Evolutionary conservation across 2,329 filamentous ascomycete genomes (phyloP).

Genomic region (Cercospora sp.): DNA sequence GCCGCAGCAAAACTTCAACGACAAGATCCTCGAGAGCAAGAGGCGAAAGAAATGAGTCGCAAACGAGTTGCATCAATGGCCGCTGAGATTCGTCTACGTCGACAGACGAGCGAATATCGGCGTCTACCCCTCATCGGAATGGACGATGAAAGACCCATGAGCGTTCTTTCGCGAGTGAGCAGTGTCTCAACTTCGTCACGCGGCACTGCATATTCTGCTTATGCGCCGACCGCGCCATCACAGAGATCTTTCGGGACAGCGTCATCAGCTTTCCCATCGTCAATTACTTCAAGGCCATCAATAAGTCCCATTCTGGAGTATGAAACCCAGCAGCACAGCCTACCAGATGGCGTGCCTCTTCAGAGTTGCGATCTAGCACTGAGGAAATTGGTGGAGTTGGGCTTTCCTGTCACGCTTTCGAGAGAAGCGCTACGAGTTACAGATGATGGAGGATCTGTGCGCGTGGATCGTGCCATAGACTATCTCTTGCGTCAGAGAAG

Average conservation of each 20-base stretch:
- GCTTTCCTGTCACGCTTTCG: conserved; percentile 57
- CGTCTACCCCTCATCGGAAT: conserved; percentile 43
- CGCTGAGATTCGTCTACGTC: conserved; percentile 44
- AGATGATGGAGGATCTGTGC: conserved; percentile 59
- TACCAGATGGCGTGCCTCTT: not conserved
- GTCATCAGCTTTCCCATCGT: not conserved
- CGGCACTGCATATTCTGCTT: not conserved
- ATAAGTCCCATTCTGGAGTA: conserved; percentile 36
- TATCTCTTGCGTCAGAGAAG: conserved; percentile 48
- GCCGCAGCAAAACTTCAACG: conserved; percentile 32
- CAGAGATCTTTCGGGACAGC: not conserved
- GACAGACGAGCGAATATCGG: conserved; percentile 40
- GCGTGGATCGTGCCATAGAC: conserved; percentile 59
- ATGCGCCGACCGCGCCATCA: not conserved
- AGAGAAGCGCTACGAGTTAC: conserved; percentile 59
- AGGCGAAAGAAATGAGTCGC: conserved; percentile 43
- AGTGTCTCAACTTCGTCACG: conserved; percentile 15
- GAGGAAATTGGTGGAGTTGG: conserved; percentile 59
- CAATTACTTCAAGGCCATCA: conserved; percentile 15
- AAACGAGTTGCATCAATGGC: conserved; percentile 46
- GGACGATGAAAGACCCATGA: conserved; percentile 41
- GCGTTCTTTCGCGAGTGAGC: conserved; percentile 30
- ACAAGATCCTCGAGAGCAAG: conserved; percentile 40
- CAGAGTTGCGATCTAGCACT: conserved; percentile 54
- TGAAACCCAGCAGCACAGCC: not conserved